phyloP scores from a whole-genome alignment of 192 early-diverging fungal genomes.

The Backusella psychrophila region DNA sequence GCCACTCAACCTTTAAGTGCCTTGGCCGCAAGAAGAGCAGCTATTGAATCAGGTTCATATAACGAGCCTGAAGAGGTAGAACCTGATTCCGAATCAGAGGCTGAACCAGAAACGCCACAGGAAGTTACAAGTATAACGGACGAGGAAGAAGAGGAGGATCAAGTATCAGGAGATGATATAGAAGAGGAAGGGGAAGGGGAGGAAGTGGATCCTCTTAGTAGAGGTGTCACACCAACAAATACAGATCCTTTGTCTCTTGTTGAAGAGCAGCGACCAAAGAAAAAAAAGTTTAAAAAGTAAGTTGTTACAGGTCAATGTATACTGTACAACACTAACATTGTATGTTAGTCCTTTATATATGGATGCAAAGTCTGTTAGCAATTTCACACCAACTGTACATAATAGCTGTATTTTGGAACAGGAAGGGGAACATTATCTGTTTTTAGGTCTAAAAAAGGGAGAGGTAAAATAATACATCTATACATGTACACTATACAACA shows the following conservation, averaged over 20 bases:
- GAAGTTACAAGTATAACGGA: not conserved
- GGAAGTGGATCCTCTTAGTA: not conserved
- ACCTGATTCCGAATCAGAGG: constrained; percentile 12
- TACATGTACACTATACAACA: not conserved
- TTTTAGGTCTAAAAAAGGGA: constrained; percentile 41
- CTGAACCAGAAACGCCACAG: constrained; percentile 18
- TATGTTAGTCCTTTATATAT: constrained; percentile 1
- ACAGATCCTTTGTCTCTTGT: not conserved
- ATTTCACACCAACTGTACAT: constrained; percentile 32
- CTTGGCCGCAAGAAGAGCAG: constrained; percentile 22
- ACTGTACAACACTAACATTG: not conserved
- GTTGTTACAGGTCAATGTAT: not conserved
- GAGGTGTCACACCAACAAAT: not conserved
- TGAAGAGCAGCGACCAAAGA: not conserved
- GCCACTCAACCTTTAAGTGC: constrained; percentile 15
- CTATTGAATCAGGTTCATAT: not conserved
- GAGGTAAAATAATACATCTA: constrained; percentile 34
- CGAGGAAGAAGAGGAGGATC: not conserved
- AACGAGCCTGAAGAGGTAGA: not conserved
- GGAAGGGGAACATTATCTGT: constrained; percentile 17
- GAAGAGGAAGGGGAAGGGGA: not conserved
- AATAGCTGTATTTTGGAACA: constrained; percentile 23
- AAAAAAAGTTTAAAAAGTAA: not conserved
- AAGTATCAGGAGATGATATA: not conserved
- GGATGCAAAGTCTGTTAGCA: constrained; percentile 36